A percentile compares a stretch with the other conserved stretches of the same genome.
Evolutionary conservation across 345 rosid species (phyloP).

Genomic region (Dovyalis caffra): DNA sequence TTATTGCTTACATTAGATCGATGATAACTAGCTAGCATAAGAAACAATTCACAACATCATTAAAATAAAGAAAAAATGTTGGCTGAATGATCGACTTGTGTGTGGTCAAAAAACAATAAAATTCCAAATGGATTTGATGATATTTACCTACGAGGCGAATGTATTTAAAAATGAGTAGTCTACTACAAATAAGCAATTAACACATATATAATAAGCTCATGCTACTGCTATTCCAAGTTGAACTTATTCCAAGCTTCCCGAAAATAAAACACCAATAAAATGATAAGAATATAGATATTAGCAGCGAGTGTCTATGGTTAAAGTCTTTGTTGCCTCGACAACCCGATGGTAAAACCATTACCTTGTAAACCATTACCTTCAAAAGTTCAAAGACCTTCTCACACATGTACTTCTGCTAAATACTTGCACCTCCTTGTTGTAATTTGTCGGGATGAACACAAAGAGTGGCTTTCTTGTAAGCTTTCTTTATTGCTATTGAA

Average conservation of each 20-base stretch:
- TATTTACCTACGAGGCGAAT: slow-evolving; percentile 28
- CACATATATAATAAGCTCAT: slow-evolving; percentile 16
- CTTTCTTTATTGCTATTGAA: slow-evolving; percentile 87
- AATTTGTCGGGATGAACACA: slow-evolving; percentile 97
- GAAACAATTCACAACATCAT: too few species aligned
- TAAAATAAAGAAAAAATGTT: too few species aligned
- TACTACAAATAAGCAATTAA: slow-evolving; percentile 4
- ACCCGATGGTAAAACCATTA: background rate
- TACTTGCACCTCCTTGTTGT: slow-evolving; percentile 89
- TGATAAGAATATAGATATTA: background rate
- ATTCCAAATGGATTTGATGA: background rate
- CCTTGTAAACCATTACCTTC: slow-evolving; percentile 43
- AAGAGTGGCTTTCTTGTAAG: slow-evolving; percentile 96
- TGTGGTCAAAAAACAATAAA: background rate
- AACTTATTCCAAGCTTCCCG: slow-evolving; percentile 98
- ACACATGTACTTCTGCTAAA: slow-evolving; percentile 88
- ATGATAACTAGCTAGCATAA: too few species aligned
- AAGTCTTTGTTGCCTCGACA: background rate
- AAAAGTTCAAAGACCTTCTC: slow-evolving; percentile 97
- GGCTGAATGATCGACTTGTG: too few species aligned
- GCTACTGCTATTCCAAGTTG: slow-evolving; percentile 86
- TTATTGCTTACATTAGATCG: too few species aligned
- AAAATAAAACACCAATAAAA: slow-evolving; percentile 16
- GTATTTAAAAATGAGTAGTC: slow-evolving; percentile 20
- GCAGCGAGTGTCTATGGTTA: background rate